Evolutionary conservation across 1,139 yeast genomes (phyloP).

Genomic region (Fermentozyma sake): DNA sequence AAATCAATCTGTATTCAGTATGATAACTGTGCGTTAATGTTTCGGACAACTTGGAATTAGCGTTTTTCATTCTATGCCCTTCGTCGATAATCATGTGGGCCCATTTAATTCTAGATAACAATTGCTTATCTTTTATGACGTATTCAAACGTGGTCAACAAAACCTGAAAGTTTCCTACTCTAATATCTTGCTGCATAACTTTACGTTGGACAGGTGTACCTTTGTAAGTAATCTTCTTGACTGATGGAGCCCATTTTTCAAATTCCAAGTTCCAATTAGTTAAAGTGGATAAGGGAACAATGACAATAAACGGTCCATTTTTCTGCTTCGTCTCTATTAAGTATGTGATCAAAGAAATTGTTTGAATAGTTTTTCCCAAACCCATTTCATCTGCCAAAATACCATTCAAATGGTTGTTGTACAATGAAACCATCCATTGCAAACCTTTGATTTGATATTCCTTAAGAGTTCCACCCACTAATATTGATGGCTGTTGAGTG

Average conservation of each 20-base stretch:
- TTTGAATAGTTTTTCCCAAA: slow-evolving; percentile 82
- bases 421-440: slow-evolving; percentile 97
- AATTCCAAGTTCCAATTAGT: slow-evolving; percentile 85
- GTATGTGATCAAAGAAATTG: slow-evolving; percentile 72
- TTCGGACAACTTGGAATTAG: slow-evolving; percentile 67
- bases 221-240: slow-evolving; percentile 66
- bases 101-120: slow-evolving; percentile 68
- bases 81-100: slow-evolving; percentile 87
- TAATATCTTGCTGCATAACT: slow-evolving; percentile 55
- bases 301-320: slow-evolving; percentile 69
- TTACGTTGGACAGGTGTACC: slow-evolving; percentile 73
- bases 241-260: slow-evolving; percentile 81
- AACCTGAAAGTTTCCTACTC: slow-evolving; percentile 68
- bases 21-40: slow-evolving; percentile 71
- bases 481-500: slow-evolving; percentile 56
- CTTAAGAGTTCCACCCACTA: slow-evolving; percentile 85
- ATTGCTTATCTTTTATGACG: slow-evolving; percentile 67
- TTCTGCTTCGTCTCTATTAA: slow-evolving; percentile 64
- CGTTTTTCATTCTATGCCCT: slow-evolving; percentile 85
- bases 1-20: slow-evolving; percentile 70
- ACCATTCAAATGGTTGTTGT: slow-evolving; percentile 90
- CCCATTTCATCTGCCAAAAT: slow-evolving; percentile 96
- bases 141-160: slow-evolving; percentile 77
- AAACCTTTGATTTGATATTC: slow-evolving; percentile 92
- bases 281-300: slow-evolving; percentile 79